phyloP scores from a whole-genome alignment of 768 basidiomycete genomes.

The Suillus alpinus region DNA sequence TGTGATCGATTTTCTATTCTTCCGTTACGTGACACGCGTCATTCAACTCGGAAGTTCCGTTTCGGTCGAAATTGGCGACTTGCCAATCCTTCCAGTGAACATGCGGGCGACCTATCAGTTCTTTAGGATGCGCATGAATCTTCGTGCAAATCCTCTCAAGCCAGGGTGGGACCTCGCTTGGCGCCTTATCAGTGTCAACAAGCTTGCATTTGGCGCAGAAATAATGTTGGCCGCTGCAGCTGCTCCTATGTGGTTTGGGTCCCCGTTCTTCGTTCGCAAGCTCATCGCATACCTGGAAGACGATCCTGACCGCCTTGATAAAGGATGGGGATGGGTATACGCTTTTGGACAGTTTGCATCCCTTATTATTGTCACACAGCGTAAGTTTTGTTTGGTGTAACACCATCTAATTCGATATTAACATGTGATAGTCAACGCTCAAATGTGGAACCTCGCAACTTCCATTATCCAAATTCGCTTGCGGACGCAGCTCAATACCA shows the following conservation, averaged over 20 bases:
- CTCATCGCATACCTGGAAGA: constrained; percentile 66
- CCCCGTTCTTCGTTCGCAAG: constrained; percentile 57
- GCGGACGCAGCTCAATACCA: constrained; percentile 77
- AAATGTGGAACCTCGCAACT: constrained; percentile 69
- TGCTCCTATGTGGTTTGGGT: constrained; percentile 65
- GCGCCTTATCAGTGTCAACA: constrained; percentile 60
- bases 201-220: constrained; percentile 36
- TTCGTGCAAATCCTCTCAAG: constrained; percentile 40
- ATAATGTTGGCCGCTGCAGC: constrained; percentile 50
- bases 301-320: constrained; percentile 52
- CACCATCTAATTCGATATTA: constrained; percentile 29
- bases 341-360: constrained; percentile 45
- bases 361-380: constrained; percentile 18
- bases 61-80: constrained; percentile 81
- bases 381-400: constrained; percentile 39
- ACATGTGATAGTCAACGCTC: constrained; percentile 50
- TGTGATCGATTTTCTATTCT: constrained; percentile 53
- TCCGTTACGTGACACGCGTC: constrained; percentile 85
- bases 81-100: constrained; percentile 74
- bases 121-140: constrained; percentile 56
- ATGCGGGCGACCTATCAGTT: constrained; percentile 71
- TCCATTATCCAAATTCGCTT: constrained; percentile 70
- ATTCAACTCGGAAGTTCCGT: constrained; percentile 74
- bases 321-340: constrained; percentile 75
- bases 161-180: constrained; percentile 65